A percentile compares a stretch with the other conserved stretches of the same genome.
Conservation (phyloP, 495 filamentous ascomycete genomes). For the Pyronema domesticum region DNA sequence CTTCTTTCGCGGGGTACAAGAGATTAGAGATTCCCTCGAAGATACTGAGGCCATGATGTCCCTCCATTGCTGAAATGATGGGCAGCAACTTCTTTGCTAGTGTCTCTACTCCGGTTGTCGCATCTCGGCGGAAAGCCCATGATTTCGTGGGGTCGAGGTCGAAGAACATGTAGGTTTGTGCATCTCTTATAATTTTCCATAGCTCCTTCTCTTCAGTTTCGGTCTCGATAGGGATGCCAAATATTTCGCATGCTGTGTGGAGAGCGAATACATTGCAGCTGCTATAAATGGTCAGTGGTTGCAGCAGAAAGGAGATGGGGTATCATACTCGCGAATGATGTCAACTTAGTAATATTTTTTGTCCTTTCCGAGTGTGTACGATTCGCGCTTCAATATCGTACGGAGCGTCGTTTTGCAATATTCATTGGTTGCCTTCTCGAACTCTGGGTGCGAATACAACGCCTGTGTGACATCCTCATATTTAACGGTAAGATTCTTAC, state of each 20-base stretch:
- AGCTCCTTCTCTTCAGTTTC: constrained; percentile 42
- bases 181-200: constrained; percentile 38
- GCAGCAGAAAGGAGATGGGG: neutral
- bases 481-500: constrained; percentile 29
- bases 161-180: constrained; percentile 47
- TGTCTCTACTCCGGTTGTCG: constrained; percentile 23
- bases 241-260: constrained; percentile 43
- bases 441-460: constrained; percentile 31
- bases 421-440: constrained; percentile 14
- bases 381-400: constrained; percentile 33
- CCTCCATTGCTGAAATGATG: neutral
- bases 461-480: constrained; percentile 31
- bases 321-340: constrained; percentile 33
- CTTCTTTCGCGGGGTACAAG: neutral
- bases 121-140: constrained; percentile 41
- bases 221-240: constrained; percentile 45
- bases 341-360: constrained; percentile 37
- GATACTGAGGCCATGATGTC: neutral
- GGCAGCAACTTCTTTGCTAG: neutral
- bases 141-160: constrained; percentile 45
- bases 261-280: constrained; percentile 43
- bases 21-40: neutral
- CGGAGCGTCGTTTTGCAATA: constrained; percentile 35
- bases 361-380: constrained; percentile 33
- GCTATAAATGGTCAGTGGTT: neutral